Percentiles rank a stretch among this genome's conserved stretches.
Conservation (phyloP, 2,329 filamentous ascomycete genomes). For the Camillea tinctor region DNA sequence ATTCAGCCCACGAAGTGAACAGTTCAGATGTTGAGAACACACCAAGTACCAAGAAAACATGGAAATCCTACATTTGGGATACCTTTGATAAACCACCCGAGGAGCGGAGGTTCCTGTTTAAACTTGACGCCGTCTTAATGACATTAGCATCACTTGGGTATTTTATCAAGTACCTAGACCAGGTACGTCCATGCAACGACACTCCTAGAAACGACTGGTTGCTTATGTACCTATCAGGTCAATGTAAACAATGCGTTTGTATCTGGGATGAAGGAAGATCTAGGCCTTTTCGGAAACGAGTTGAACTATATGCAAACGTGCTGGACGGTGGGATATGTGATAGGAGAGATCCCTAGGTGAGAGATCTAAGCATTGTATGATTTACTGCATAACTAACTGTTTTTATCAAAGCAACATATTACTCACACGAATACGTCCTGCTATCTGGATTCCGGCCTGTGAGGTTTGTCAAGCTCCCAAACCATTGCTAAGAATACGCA, state of each 20-base stretch:
- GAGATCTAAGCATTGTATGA: slow-evolving; percentile 14
- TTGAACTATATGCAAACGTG: not conserved
- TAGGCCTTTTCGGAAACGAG: slow-evolving; percentile 4
- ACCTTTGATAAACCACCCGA: not conserved
- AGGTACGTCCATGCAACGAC: not conserved
- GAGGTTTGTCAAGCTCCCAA: not conserved
- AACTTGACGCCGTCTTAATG: not conserved
- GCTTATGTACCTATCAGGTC: not conserved
- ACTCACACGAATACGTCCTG: not conserved
- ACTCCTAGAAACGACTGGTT: not conserved
- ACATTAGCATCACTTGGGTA: not conserved
- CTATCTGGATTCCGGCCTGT: not conserved
- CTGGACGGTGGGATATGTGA: not conserved
- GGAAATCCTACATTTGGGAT: not conserved
- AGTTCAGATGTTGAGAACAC: not conserved
- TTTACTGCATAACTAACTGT: not conserved
- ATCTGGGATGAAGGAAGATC: slow-evolving; percentile 9
- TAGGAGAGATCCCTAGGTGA: slow-evolving; percentile 13
- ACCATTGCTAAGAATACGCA: not conserved
- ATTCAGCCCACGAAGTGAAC: not conserved
- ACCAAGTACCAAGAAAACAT: not conserved
- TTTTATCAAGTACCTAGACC: not conserved
- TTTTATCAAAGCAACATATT: not conserved
- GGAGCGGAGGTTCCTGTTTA: not conserved
- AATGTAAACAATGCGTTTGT: slow-evolving; percentile 10